Base-by-base conservation (phyloP, 2,329 filamentous ascomycete species). In the Stemphylium beticola region DNA sequence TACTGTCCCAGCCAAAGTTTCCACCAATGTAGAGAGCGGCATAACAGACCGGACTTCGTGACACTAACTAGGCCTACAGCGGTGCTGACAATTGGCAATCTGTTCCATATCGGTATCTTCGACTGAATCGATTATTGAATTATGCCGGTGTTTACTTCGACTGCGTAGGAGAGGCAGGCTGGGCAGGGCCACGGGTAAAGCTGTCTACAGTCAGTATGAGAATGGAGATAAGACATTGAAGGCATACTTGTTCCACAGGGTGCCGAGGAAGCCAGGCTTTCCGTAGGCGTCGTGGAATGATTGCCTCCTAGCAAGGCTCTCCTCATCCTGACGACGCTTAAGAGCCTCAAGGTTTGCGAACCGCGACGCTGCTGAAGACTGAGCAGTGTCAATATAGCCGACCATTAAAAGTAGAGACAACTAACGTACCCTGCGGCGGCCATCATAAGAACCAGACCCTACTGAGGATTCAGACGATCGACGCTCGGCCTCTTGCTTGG, bases 281-380 rank as follows among this genome's bases (percentile, higher is more conserved):
- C 65, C 67, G 24, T 74, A 74, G 3, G 68, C 63, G 37, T 75
- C 73, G 17, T 72, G 67, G 2, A 73, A 46, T 29, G 72, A 74
- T 3, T 67, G 48, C 46, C 73, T 63, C 43, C 73, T 62, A 6
- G 64, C 64, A 3, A 63, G 38, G 36, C 62, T 66, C 26, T 69
- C 55, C 10, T 66, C 60, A 20, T 73, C 69, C 26, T 58, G 62
- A n/a, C 69, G 68, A 29, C 71, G 62, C 57, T 74, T 74, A n/a
- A 74, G 53, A 9, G 69, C 65, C 42, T 75, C 66, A 12, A 74
- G 60, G 37, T 61, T 68, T 7, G 57, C 71, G 38, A 69, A 75
- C n/a, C 66, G 60, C 41, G 63, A 67, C 7, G 58, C 60, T 5
- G 62, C 55, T 12, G 72, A 74, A 2, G 72, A 74, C 71, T 74